phyloP scores from a whole-genome alignment of 192 early-diverging fungal genomes.

The Dispira parvispora region DNA sequence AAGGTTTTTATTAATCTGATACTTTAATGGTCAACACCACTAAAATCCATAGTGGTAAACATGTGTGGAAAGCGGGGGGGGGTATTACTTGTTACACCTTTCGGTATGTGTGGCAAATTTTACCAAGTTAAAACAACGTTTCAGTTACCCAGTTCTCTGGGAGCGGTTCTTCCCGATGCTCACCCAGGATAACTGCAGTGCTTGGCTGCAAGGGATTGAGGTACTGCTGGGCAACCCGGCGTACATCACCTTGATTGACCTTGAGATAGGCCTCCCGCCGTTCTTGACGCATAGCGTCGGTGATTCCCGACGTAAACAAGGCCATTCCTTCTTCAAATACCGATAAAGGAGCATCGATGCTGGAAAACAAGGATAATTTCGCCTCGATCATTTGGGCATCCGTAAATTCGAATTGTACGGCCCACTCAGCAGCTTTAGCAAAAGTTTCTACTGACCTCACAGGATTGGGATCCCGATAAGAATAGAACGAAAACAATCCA shows the following conservation, averaged over 20 bases:
- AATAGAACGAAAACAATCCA: constrained; percentile 74
- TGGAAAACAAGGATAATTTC: constrained; percentile 75
- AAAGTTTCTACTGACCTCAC: constrained; percentile 59
- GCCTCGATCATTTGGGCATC: constrained; percentile 67
- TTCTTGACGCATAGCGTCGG: constrained; percentile 70
- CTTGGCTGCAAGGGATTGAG: constrained; percentile 14
- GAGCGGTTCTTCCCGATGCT: too few species aligned
- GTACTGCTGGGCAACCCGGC: constrained; percentile 52
- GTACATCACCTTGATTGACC: constrained; percentile 47
- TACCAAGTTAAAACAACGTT: too few species aligned
- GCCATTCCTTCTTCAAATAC: constrained; percentile 73
- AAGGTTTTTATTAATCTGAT: too few species aligned
- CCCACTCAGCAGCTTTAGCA: constrained; percentile 46
- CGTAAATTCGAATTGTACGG: constrained; percentile 27
- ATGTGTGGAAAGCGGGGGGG: too few species aligned
- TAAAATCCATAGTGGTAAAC: too few species aligned
- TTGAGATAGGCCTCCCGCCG: constrained; percentile 61
- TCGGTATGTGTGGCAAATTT: too few species aligned
- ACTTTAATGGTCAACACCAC: too few species aligned
- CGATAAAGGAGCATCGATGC: constrained; percentile 68
- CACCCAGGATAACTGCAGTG: too few species aligned
- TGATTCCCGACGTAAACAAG: constrained; percentile 57
- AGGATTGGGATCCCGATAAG: constrained; percentile 82
- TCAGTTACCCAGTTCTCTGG: too few species aligned
- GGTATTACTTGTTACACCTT: too few species aligned